Evolutionary conservation across 106 monocot species (phyloP).

Genomic region (Iris macrosiphon): DNA sequence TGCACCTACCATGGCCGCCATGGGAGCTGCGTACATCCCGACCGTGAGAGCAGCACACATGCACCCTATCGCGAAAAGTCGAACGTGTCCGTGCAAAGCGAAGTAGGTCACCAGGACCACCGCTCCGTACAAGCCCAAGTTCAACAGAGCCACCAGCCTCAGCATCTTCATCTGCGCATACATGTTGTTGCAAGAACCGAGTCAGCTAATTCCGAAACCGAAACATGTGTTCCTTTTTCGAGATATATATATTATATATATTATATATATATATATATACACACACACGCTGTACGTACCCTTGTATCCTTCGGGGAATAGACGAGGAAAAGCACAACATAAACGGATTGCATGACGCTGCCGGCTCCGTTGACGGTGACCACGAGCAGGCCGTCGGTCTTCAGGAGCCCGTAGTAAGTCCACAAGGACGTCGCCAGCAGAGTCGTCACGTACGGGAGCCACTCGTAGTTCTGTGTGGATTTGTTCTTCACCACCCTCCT

Average conservation of each 20-base stretch:
- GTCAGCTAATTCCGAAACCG: too few relatives aligned
- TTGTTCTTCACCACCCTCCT: conserved; percentile 31
- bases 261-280: too few relatives aligned
- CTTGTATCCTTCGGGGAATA: conserved; percentile 30
- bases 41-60: conserved; percentile 32
- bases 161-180: conserved; percentile 18
- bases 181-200: background rate
- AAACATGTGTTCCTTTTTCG: too few relatives aligned
- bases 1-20: conserved; percentile 32
- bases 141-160: conserved; percentile 26
- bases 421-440: conserved; percentile 39
- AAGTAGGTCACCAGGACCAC: conserved; percentile 26
- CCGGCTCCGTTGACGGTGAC: conserved; percentile 50
- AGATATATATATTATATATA: too few relatives aligned
- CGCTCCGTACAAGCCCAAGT: conserved; percentile 16
- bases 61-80: conserved; percentile 22
- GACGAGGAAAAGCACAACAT: conserved; percentile 37
- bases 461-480: conserved; percentile 36
- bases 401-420: conserved; percentile 53
- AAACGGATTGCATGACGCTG: conserved; percentile 35
- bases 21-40: conserved; percentile 44
- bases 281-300: too few relatives aligned
- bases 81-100: conserved; percentile 14
- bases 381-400: conserved; percentile 41
- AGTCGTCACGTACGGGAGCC: conserved; percentile 34